phyloP scores from a whole-genome alignment of 495 filamentous ascomycete species.

The Aspergillus incahuasiensis region DNA sequence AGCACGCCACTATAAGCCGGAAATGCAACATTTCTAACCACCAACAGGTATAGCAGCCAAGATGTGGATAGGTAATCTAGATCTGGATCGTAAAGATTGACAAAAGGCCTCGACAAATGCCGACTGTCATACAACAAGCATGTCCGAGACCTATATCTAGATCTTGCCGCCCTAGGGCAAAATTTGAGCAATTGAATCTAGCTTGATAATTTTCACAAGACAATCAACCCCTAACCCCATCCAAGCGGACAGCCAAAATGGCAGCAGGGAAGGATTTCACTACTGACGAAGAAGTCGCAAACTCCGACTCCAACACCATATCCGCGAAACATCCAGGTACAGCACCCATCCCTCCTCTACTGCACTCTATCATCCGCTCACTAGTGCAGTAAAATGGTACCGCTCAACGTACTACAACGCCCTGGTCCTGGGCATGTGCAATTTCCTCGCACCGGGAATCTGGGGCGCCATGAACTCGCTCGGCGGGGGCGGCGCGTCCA shows the following conservation, averaged over 20 bases:
- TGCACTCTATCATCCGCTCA: neutral
- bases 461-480: constrained; percentile 69
- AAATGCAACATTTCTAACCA: constrained; percentile 28
- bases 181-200: too few relatives aligned
- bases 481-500: constrained; percentile 58
- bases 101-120: too few relatives aligned
- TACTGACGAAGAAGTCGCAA: constrained; percentile 21
- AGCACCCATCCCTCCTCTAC: neutral
- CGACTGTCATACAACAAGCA: too few relatives aligned
- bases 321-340: constrained; percentile 22
- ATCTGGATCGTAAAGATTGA: neutral
- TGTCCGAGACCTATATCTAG: too few relatives aligned
- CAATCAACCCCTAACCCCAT: too few relatives aligned
- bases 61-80: neutral
- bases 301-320: neutral
- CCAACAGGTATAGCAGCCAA: neutral
- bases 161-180: too few relatives aligned
- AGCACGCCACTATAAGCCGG: constrained; percentile 35
- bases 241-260: neutral
- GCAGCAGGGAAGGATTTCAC: constrained; percentile 17
- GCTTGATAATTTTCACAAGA: too few relatives aligned
- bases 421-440: constrained; percentile 58
- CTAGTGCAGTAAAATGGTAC: constrained; percentile 55
- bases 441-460: constrained; percentile 60
- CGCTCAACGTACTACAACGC: constrained; percentile 61